Evolutionary conservation across 306 rosid genomes (phyloP), one percentile per base, ranked within the genome.

Genomic region (Vigna nakashimae): DNA sequence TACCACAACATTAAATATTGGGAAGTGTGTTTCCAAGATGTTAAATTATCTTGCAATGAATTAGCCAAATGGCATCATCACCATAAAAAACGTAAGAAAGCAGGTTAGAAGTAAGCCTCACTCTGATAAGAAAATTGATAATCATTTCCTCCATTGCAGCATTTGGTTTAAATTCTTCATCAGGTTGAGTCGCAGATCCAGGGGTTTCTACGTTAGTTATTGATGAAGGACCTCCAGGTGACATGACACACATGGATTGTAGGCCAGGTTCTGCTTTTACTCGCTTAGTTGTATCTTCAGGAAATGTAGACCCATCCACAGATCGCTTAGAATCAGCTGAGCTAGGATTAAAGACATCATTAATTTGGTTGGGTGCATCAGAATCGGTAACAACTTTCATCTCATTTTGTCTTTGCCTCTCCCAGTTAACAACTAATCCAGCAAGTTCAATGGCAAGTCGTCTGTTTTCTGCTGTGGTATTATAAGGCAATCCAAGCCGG

Each of bases 111-210:
- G 69, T 69, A 85, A 57, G 80, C 62, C 98, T 80, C 81, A 96
- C 99, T 90, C 98, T 88, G 70, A 96, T 96, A 55, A 96, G 94
- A 81, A 96, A 96, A 73, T 92, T 96, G 82, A 96, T 96, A 66
- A 96, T 92, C 98, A 96, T 92, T 86, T 96, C 99, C 84, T 96
- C 99, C 99, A 92, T 96, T 24, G 99, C 99, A 84, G 99, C 99
- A 90, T 96, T 96, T 78, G 99, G 99, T 84, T 96, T 96, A 85
- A 96, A 96, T 82, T 96, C 99, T 83, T 93, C 99, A 81, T 96
- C 99, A 57, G 98, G 97, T 80, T 96, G 99, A 79, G 90, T 83
- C 65, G 93, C 65, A 81, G 94, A 92, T 80, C 99, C 99, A 24
- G 98, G 98, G 69, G 98, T 91, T 84, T 92, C 99, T 67, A 96